These are phyloP conservation scores for Tilletia horrida DNA, from an alignment of 1,284 basidiomycete species.

Conservation along the genomic window DNA sequence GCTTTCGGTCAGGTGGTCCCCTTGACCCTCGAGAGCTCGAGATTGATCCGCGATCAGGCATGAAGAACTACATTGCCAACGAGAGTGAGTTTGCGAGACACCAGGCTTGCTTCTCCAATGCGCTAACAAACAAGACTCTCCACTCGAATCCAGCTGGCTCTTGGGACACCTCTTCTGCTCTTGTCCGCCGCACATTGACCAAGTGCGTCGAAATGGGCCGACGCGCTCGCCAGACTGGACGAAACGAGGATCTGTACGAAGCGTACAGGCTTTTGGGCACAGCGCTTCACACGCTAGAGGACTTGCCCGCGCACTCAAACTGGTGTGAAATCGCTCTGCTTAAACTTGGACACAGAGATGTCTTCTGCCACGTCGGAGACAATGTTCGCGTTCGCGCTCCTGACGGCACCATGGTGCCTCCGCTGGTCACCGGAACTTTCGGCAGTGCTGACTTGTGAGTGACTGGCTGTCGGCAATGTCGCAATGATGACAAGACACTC, in stretches of 20 bases:
- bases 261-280: constrained; percentile 48
- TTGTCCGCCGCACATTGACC: constrained; percentile 74
- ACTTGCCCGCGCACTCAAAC: constrained; percentile 76
- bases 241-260: constrained; percentile 70
- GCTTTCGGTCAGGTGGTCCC: constrained; percentile 59
- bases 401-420: constrained; percentile 72
- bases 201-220: constrained; percentile 65
- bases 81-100: constrained; percentile 55
- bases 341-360: constrained; percentile 69
- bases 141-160: constrained; percentile 50
- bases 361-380: constrained; percentile 87
- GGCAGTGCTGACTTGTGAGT: constrained; percentile 73
- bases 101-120: no score
- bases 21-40: constrained; percentile 76
- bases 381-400: constrained; percentile 71
- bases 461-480: no score
- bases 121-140: neutral
- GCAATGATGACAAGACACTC: neutral
- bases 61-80: constrained; percentile 96
- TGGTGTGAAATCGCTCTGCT: constrained; percentile 62
- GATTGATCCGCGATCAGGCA: constrained; percentile 78
- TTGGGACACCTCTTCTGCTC: constrained; percentile 85
- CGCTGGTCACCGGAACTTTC: constrained; percentile 83
- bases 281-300: constrained; percentile 72
- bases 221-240: constrained; percentile 61